Evolutionary conservation across 495 filamentous ascomycete species (phyloP).

Genomic region (Lasiosphaeria ovina): DNA sequence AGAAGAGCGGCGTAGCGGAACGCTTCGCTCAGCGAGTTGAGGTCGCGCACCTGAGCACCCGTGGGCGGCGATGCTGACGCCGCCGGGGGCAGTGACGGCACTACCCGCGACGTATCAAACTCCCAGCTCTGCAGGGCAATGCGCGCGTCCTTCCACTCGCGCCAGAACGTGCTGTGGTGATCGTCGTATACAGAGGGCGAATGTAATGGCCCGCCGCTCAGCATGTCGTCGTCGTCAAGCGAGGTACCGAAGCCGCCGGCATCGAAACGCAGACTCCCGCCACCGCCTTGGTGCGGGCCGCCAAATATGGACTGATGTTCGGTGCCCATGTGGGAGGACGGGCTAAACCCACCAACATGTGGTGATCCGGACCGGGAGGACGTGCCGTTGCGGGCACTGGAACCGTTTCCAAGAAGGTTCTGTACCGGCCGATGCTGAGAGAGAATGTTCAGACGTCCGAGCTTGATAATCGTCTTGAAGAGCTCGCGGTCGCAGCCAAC

Average conservation of each 20-base stretch:
- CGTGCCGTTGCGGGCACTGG: conserved; percentile 21
- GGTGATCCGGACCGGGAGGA: conserved; percentile 32
- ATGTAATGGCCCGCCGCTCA: conserved; percentile 27
- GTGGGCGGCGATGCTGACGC: conserved; percentile 33
- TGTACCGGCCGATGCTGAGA: conserved; percentile 68
- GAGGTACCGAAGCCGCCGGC: conserved; percentile 59
- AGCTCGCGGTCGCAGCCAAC: conserved; percentile 81
- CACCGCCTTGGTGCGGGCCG: conserved; percentile 13
- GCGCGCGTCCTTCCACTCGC: conserved; percentile 79
- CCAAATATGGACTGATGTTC: conserved; percentile 25
- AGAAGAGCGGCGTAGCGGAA: conserved; percentile 88
- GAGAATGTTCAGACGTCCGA: conserved; percentile 85
- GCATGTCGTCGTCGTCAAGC: conserved; percentile 46
- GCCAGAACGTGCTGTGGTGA: conserved; percentile 68
- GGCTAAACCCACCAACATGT: conserved; percentile 51
- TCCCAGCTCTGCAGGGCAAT: conserved; percentile 77
- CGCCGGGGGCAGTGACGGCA: conserved; percentile 19
- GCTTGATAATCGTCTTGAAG: conserved; percentile 72
- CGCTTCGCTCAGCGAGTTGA: conserved; percentile 71
- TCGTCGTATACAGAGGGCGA: conserved; percentile 47
- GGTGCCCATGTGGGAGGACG: conserved; percentile 25
- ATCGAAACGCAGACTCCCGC: conserved; percentile 52
- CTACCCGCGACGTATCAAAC: conserved; percentile 55
- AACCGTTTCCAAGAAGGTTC: conserved; percentile 28
- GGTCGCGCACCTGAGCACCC: conserved; percentile 48